Percentiles rank a stretch among this genome's conserved stretches.
Conservation (phyloP, 23 red algal genomes). For the Cyanidiococcus yangmingshanensis region DNA sequence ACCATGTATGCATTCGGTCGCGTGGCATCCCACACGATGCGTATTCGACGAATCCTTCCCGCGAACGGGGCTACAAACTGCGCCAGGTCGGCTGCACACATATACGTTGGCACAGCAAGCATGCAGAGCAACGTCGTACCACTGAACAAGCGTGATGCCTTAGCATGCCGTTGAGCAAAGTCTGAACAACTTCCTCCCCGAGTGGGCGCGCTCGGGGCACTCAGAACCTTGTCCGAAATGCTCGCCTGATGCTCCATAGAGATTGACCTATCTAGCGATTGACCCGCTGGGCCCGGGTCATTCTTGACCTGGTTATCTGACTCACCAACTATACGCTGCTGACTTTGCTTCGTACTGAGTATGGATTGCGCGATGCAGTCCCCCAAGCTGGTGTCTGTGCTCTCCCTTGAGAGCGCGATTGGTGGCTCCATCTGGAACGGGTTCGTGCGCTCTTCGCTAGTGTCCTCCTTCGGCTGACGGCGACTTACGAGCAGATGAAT, state of each 20-base stretch:
- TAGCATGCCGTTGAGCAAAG: conserved; percentile 7
- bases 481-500: background rate
- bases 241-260: background rate
- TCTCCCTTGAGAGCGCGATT: background rate
- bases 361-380: conserved; percentile 5
- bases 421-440: background rate
- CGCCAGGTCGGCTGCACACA: conserved; percentile 4
- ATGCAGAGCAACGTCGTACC: background rate
- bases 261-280: background rate
- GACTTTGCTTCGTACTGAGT: background rate
- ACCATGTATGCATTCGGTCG: background rate
- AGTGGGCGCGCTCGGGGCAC: background rate
- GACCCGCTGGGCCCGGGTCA: background rate
- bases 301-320: background rate
- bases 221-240: background rate
- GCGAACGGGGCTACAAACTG: conserved; percentile 13
- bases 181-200: too few species aligned
- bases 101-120: background rate
- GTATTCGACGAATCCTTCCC: conserved; percentile 4
- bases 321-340: background rate
- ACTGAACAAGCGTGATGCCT: background rate
- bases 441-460: background rate
- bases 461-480: too few species aligned
- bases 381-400: background rate
- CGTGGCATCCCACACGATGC: background rate